Evolutionary conservation across 768 basidiomycete genomes (phyloP).

Genomic region (Thelephora ganbajun): DNA sequence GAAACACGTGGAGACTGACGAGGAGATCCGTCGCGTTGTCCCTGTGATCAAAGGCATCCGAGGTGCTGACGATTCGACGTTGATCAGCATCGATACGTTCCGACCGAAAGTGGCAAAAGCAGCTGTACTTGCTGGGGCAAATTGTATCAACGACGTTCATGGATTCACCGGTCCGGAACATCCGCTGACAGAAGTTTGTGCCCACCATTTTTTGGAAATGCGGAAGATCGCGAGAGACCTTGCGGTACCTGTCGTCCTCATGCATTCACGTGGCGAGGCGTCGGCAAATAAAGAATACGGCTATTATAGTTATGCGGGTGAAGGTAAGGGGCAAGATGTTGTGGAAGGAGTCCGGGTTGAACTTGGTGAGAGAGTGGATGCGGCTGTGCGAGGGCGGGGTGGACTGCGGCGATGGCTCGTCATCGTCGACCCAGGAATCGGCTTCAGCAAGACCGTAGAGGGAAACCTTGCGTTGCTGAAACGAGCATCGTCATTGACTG

Average conservation of each 20-base stretch:
- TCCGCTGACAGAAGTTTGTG: conserved; percentile 18
- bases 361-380: conserved; percentile 52
- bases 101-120: conserved; percentile 66
- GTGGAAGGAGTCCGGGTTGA: conserved; percentile 58
- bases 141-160: conserved; percentile 88
- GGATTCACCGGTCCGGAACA: conserved; percentile 56
- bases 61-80: conserved; percentile 19
- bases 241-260: conserved; percentile 73
- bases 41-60: conserved; percentile 57
- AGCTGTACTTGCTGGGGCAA: conserved; percentile 72
- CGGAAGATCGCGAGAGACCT: conserved; percentile 45
- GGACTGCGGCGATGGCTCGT: conserved; percentile 82
- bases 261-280: conserved; percentile 89
- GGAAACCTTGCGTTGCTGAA: conserved; percentile 64
- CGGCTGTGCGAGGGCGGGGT: conserved; percentile 47
- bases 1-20: conserved; percentile 43
- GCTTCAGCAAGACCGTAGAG: conserved; percentile 79
- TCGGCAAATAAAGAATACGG: conserved; percentile 56
- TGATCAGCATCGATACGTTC: conserved; percentile 83
- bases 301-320: conserved; percentile 28
- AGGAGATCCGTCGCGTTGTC: conserved; percentile 61
- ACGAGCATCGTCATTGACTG: conserved; percentile 30
- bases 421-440: conserved; percentile 83
- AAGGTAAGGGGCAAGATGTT: conserved; percentile 25
- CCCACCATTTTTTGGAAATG: conserved; percentile 42